Evolutionary conservation across 805 yeast species (phyloP).

Genomic region (Kazachstania psychrophila): DNA sequence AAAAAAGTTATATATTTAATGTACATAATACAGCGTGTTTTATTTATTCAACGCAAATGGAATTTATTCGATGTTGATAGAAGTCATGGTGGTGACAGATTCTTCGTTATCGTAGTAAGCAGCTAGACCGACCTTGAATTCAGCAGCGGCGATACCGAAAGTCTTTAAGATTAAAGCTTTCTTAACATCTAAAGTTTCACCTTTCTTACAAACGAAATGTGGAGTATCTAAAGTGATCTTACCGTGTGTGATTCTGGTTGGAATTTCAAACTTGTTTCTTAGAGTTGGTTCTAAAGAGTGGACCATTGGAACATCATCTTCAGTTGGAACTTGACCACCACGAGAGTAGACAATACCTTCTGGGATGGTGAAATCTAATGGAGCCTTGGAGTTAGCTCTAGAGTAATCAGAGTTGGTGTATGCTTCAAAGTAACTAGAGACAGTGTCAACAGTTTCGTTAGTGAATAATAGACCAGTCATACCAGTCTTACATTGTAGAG

Average conservation of each 20-base stretch:
- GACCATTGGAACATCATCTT: constrained; percentile 93
- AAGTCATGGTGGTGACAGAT: constrained; percentile 26
- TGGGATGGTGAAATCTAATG: constrained; percentile 78
- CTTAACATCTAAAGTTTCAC: constrained; percentile 74
- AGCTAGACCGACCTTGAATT: constrained; percentile 70
- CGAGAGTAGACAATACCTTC: constrained; percentile 87
- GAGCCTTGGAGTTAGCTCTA: constrained; percentile 79
- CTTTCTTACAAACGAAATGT: constrained; percentile 69
- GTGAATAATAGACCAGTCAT: constrained; percentile 85
- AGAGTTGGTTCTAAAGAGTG: constrained; percentile 91
- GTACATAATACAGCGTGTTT: too few relatives aligned
- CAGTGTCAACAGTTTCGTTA: constrained; percentile 80
- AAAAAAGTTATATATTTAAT: not conserved
- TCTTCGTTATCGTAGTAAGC: constrained; percentile 70
- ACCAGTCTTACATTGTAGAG: constrained; percentile 58
- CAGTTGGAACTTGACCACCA: constrained; percentile 84
- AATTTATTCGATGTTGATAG: constrained; percentile 30
- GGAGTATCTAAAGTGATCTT: constrained; percentile 72
- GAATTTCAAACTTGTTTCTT: constrained; percentile 81
- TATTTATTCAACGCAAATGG: too few relatives aligned
- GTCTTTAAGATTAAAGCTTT: constrained; percentile 88
- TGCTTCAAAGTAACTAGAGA: constrained; percentile 73
- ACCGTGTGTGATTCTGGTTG: constrained; percentile 85
- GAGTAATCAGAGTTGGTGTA: constrained; percentile 77
- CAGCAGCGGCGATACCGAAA: constrained; percentile 91